These are phyloP conservation scores for Scheffersomyces illinoinensis DNA, from an alignment of 1,139 yeast species.

Conservation along the genomic window DNA sequence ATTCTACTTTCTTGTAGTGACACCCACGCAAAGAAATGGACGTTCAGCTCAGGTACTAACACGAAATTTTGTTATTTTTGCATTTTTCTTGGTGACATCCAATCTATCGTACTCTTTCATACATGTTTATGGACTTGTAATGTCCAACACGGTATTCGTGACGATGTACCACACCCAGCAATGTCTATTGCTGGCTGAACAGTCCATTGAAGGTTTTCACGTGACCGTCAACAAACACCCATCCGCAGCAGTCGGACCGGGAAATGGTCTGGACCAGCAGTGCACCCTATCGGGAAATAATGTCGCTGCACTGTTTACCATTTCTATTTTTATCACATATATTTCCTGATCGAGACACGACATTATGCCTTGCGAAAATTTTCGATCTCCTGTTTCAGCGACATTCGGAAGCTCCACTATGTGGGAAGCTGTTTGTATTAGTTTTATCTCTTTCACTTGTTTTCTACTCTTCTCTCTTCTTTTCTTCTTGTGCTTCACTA, in stretches of 20 bases:
- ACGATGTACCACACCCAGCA: not conserved
- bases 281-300: slow-evolving; percentile 3
- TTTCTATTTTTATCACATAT: slow-evolving; percentile 5
- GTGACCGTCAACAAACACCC: not conserved
- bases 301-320: slow-evolving; percentile 4
- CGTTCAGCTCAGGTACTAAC: not conserved
- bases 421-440: not conserved
- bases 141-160: not conserved
- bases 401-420: not conserved
- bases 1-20: too few relatives aligned
- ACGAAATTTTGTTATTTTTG: too few relatives aligned
- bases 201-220: not conserved
- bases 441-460: not conserved
- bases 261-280: slow-evolving; percentile 4
- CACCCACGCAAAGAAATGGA: too few relatives aligned
- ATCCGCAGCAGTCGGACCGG: not conserved
- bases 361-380: not conserved
- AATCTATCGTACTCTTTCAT: not conserved
- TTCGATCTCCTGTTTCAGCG: not conserved
- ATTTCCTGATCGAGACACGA: slow-evolving; percentile 1
- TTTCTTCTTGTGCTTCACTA: not conserved
- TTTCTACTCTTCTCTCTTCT: not conserved
- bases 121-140: not conserved
- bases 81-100: not conserved
- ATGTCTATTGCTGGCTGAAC: not conserved